Percentiles rank a stretch among this genome's conserved stretches.
phyloP scores from a whole-genome alignment of 2,329 filamentous ascomycete genomes.

The Colletotrichum higginsianum region DNA sequence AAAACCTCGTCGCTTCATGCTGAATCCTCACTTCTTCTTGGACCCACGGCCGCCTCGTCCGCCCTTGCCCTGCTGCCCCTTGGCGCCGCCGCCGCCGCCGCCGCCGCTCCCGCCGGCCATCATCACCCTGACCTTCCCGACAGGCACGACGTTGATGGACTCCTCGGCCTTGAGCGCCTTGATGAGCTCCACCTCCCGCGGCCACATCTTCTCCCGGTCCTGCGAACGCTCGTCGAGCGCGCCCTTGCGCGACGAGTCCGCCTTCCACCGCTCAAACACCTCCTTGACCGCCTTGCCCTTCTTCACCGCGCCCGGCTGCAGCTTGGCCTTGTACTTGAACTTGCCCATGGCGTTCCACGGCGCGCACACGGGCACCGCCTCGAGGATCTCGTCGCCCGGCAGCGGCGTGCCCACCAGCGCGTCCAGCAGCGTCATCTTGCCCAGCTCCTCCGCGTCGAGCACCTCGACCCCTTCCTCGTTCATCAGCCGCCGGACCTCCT shows the following conservation, averaged over 20 bases:
- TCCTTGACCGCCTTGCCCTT: slow-evolving; percentile 96
- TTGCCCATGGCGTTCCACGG: slow-evolving; percentile 75
- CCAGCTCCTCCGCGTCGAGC: slow-evolving; percentile 72
- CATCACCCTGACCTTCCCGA: slow-evolving; percentile 86
- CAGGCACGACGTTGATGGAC: slow-evolving; percentile 84
- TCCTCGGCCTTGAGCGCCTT: slow-evolving; percentile 86
- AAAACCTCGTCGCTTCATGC: not conserved
- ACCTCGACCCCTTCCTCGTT: slow-evolving; percentile 72
- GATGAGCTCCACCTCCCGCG: slow-evolving; percentile 87
- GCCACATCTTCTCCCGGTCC: slow-evolving; percentile 85
- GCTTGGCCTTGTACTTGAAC: slow-evolving; percentile 94
- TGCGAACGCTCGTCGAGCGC: slow-evolving; percentile 72
- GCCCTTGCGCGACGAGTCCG: slow-evolving; percentile 71
- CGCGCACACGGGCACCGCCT: slow-evolving; percentile 74
- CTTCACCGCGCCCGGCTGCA: slow-evolving; percentile 91
- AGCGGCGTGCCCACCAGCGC: slow-evolving; percentile 83
- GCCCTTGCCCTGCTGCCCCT: slow-evolving; percentile 51
- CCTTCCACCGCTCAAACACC: slow-evolving; percentile 85
- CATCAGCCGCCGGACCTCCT: slow-evolving; percentile 76
- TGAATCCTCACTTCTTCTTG: slow-evolving; percentile 54
- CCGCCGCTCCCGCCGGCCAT: slow-evolving; percentile 71
- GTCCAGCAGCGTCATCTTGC: slow-evolving; percentile 72
- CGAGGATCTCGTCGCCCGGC: slow-evolving; percentile 85
- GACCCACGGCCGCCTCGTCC: slow-evolving; percentile 58
- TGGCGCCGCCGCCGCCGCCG: slow-evolving; percentile 59